Base-by-base conservation (phyloP, 345 rosid genomes). In the Hibiscus syriacus region DNA sequence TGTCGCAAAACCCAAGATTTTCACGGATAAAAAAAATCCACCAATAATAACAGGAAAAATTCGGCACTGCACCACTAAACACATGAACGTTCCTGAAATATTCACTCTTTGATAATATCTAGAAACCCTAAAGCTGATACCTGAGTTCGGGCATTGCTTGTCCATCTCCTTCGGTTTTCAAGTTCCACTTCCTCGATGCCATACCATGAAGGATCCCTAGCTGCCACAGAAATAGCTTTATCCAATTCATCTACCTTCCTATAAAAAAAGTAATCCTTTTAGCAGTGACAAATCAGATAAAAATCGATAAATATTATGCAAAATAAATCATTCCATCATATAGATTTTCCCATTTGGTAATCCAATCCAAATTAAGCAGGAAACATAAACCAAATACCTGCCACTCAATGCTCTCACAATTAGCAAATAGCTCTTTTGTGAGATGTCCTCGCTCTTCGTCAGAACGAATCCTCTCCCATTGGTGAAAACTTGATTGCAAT, bases 211-310 rank as follows among this genome's bases (percentile, higher is more conserved):
- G 97, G 99, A 77, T 91, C 98, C 78, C 82, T 83, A 20, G 90
- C 90, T 36, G 99, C 98, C 59, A 95, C 96, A 20, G 83, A 67
- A 74, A 95, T 84, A 32, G 99, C 82, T 75, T 95, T 95, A 73
- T 92, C 98, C 80, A 95, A 83, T 80, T 91, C 97, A 83, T 88
- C 97, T 80, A 95, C 96, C 99, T 92, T 87, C 89, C 90, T 83
- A 86, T 85, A 83, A 87, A 70, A 73, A 82, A 81, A 65, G 71
- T 71, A 79, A 61, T 34, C 70, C 72, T 25, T 68, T 85, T 85
- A 89, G 82, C 70, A 79, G 5, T 75, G 75, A 82, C 75, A 70
- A 36, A 78, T 13, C 7, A 39, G 57, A 71, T 54, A 8, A 23
- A 60, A 49, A 14, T 45, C 13, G 16, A 14, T 45, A 10, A 9